These are phyloP conservation scores for Elongisporangium senticosum DNA, from an alignment of 352 stramenopile genomes.

Conservation along the genomic window DNA sequence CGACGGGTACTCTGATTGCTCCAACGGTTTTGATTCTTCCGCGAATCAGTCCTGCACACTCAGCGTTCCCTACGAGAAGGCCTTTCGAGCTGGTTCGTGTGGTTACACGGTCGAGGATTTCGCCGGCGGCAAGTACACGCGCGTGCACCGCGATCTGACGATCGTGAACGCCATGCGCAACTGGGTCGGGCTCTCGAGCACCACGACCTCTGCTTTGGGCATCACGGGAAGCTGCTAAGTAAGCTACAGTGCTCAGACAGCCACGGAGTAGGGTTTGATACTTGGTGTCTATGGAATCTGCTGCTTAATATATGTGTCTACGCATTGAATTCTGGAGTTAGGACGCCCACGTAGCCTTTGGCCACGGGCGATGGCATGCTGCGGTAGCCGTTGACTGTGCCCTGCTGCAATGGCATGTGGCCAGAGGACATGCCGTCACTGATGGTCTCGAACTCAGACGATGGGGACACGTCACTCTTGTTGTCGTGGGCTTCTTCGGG, in stretches of 20 bases:
- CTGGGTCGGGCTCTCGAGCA: slow-evolving; percentile 36
- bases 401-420: background rate
- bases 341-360: background rate
- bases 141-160: slow-evolving; percentile 55
- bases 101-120: slow-evolving; percentile 56
- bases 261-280: background rate
- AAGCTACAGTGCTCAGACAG: background rate
- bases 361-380: background rate
- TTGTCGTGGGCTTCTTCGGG: slow-evolving; percentile 14
- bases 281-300: background rate
- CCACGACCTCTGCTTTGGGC: slow-evolving; percentile 24
- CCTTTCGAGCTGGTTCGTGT: slow-evolving; percentile 42
- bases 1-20: slow-evolving; percentile 39
- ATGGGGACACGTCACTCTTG: slow-evolving; percentile 1
- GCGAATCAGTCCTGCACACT: slow-evolving; percentile 22
- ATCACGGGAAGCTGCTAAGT: slow-evolving; percentile 34
- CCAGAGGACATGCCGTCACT: background rate
- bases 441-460: background rate
- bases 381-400: background rate
- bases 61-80: slow-evolving; percentile 44
- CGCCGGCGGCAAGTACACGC: slow-evolving; percentile 52
- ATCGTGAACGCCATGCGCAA: slow-evolving; percentile 66
- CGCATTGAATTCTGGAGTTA: background rate
- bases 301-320: background rate
- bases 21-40: slow-evolving; percentile 24